Evolutionary conservation across 2,329 filamentous ascomycete species (phyloP).

Genomic region (Colletotrichum lupini): DNA sequence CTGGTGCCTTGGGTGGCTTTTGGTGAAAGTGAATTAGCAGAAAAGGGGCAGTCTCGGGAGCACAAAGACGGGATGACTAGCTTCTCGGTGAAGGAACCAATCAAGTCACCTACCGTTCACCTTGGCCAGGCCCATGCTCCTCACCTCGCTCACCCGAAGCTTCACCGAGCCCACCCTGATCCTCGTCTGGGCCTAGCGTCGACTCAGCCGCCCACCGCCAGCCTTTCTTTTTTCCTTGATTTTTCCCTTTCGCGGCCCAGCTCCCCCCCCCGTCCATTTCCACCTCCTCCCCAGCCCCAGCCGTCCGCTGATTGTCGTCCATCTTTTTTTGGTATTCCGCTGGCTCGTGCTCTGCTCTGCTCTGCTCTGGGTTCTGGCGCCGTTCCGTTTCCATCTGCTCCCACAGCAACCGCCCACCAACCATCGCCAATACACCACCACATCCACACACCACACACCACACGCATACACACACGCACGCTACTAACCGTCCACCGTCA

Average conservation of each 20-base stretch:
- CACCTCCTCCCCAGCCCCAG: background rate
- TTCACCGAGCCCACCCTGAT: background rate
- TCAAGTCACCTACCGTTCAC: background rate
- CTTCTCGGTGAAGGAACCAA: constrained; percentile 7
- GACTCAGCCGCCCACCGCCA: constrained; percentile 8
- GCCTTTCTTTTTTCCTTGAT: constrained; percentile 20
- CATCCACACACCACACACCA: background rate
- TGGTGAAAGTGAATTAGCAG: constrained; percentile 2
- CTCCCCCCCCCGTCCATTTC: background rate
- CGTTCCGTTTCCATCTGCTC: constrained; percentile 27
- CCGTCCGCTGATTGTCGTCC: constrained; percentile 4
- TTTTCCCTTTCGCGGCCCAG: constrained; percentile 10
- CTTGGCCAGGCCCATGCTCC: background rate
- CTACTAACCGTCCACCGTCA: background rate
- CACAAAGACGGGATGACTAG: background rate
- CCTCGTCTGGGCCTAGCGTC: background rate
- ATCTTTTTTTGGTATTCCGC: background rate
- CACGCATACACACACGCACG: background rate
- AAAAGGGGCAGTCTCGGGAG: background rate
- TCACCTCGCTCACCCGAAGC: background rate
- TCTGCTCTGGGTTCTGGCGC: background rate
- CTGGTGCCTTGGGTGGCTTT: background rate
- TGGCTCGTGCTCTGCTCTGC: background rate
- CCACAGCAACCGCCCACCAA: constrained; percentile 36
- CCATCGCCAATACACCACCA: constrained; percentile 22